Conservation (phyloP, 345 rosid species). For the Isatis tinctoria region DNA sequence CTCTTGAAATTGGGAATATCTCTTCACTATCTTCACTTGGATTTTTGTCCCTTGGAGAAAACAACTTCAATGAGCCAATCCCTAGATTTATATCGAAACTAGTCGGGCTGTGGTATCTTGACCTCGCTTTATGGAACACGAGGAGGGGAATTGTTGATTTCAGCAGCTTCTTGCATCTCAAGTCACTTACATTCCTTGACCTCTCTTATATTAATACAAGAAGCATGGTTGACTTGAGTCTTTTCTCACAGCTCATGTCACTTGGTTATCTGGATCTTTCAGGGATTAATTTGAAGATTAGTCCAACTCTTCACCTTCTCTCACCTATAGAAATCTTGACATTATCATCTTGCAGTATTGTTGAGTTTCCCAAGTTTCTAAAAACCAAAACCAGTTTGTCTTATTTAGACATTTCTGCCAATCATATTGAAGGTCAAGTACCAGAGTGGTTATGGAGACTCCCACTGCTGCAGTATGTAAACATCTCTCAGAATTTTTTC, state of each 20-base stretch:
- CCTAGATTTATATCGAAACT: constrained; percentile 15
- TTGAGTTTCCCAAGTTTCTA: constrained; percentile 26
- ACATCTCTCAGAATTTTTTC: constrained; percentile 12
- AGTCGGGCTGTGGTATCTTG: neutral
- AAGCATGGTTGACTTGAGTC: constrained; percentile 7
- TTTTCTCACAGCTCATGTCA: neutral
- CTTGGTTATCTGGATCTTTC: constrained; percentile 23
- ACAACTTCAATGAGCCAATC: constrained; percentile 29
- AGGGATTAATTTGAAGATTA: neutral
- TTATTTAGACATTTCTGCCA: constrained; percentile 10
- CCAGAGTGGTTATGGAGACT: constrained; percentile 14
- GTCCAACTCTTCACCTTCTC: neutral
- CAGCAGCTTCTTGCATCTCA: constrained; percentile 14
- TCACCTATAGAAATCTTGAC: neutral
- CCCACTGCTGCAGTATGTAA: neutral
- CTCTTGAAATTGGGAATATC: constrained; percentile 17
- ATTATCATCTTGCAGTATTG: constrained; percentile 4
- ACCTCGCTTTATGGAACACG: constrained; percentile 11
- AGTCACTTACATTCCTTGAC: neutral
- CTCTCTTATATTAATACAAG: constrained; percentile 16
- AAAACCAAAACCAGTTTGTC: neutral
- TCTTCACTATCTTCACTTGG: neutral
- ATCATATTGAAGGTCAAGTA: constrained; percentile 22
- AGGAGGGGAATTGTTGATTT: neutral
- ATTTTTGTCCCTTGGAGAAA: neutral